phyloP scores from a whole-genome alignment of 1,284 basidiomycete species.

The Prillingera fragicola region DNA sequence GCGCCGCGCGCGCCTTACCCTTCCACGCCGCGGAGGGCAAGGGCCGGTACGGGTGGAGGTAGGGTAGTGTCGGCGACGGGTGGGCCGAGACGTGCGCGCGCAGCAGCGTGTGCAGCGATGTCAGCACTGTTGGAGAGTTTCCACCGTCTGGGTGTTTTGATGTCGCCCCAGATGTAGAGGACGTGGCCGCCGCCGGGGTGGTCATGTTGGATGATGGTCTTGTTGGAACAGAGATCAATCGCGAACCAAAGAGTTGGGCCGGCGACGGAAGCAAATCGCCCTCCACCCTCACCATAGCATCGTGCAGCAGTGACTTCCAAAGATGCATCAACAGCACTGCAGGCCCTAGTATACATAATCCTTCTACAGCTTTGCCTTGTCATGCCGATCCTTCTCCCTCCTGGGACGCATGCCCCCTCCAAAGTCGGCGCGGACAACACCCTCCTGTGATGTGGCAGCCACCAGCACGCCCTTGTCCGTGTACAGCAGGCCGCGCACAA shows the following conservation, averaged over 20 bases:
- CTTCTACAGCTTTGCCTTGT: conserved; percentile 33
- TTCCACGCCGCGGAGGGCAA: conserved; percentile 11
- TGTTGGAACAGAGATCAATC: too few relatives aligned
- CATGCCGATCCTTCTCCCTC: conserved; percentile 17
- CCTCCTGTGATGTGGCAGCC: conserved; percentile 77
- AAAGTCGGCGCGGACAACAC: conserved; percentile 52
- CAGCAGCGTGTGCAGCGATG: conserved; percentile 22
- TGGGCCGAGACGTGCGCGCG: conserved; percentile 17
- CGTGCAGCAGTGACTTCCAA: too few relatives aligned
- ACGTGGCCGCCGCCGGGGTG: too few relatives aligned
- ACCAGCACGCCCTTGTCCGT: conserved; percentile 64
- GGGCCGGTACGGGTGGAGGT: conserved; percentile 30
- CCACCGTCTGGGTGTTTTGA: too few relatives aligned
- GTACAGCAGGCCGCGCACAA: conserved; percentile 73
- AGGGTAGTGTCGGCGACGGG: conserved; percentile 18
- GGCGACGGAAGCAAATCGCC: too few relatives aligned
- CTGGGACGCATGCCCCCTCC: conserved; percentile 4
- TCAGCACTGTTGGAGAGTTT: conserved; percentile 16
- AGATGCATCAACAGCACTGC: too few relatives aligned
- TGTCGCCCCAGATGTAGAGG: too few relatives aligned
- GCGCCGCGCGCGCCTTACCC: conserved; percentile 16
- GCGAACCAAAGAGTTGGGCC: too few relatives aligned
- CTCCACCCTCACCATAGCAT: too few relatives aligned
- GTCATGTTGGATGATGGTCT: too few relatives aligned
- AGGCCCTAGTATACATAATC: too few relatives aligned